Base-by-base conservation (phyloP, 805 yeast genomes). In the Millerago galiae region DNA sequence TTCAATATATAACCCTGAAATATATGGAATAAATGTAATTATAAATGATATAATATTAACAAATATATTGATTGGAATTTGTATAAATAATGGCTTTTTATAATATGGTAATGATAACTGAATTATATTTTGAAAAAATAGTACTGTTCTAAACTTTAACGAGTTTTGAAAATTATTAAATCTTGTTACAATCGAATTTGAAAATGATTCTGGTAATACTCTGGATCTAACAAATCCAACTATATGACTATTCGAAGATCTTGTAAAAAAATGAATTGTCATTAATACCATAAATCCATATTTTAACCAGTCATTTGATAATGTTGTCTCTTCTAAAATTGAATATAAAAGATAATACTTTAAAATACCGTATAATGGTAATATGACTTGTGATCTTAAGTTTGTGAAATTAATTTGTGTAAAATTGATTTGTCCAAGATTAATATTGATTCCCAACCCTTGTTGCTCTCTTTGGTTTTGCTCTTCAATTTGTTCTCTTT, bases 181-280 rank as follows among this genome's bases (percentile, higher is more conserved):
- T 30, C 34, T 21, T 8, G 34, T 4, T 9, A 24, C 4, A 1
- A 37, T 24, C 12, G 15, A 21, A 8, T 16, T 30, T 5, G 30
- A 13, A 5, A 15, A 7, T 7, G 14, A 10, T 12, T 15, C 24
- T 3, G 34, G 28, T 5, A 37, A 15, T 7, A 30, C 18, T 8
- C 30, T 21, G 7, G 15, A 8, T 12, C 28, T 30, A 3, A 37
- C 2, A 30, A 29, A 37, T 14, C 26, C 21, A 8, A 37, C 11
- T 6, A 37, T 31, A 31, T 37, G 35, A 21, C 40, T 37, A 16
- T 37, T 37, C 5, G 40, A 37, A 7, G 28, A 5, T 30, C 40
- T 37, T 9, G 40, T 37, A 8, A 37, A 13, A 18, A 30, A 37
- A 37, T 37, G 40, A 8, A 37, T 25, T 14, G 15, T 27, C 9